Conservation (phyloP, 2,329 filamentous ascomycete genomes). For the Verticillium isaacii region DNA sequence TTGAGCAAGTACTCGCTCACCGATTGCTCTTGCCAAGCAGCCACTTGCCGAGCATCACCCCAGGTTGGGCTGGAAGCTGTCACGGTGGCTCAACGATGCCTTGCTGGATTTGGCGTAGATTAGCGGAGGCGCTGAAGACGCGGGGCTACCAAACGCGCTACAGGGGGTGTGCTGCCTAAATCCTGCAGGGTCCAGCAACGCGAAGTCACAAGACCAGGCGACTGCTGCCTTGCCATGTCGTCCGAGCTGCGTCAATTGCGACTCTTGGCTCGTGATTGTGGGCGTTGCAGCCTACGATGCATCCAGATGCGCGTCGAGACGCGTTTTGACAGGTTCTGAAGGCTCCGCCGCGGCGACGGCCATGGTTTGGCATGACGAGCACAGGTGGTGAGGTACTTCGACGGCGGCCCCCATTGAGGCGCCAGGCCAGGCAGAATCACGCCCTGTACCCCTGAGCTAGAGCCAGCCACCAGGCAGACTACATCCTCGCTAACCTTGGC, state of each 20-base stretch:
- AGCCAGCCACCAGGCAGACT: slow-evolving; percentile 1
- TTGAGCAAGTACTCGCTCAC: background rate
- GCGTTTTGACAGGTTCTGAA: background rate
- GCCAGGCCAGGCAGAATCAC: slow-evolving; percentile 3
- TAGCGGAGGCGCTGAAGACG: background rate
- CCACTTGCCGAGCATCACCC: background rate
- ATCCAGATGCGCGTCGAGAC: background rate
- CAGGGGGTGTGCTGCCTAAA: background rate
- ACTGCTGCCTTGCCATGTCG: background rate
- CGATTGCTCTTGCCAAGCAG: background rate
- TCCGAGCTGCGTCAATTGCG: background rate
- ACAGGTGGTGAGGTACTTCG: background rate
- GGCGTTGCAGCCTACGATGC: background rate
- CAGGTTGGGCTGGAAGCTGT: background rate
- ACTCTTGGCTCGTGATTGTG: background rate
- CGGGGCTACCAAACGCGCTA: background rate
- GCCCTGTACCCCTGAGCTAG: background rate
- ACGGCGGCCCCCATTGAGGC: background rate
- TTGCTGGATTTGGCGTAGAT: background rate
- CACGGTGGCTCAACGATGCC: background rate
- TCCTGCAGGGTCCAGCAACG: background rate
- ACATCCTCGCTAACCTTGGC: background rate
- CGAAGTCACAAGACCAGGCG: background rate
- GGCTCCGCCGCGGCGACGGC: background rate
- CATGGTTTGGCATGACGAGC: background rate